Evolutionary conservation across 768 basidiomycete genomes (phyloP), one percentile per base, ranked within the genome.

Genomic region (Leccinum subtestaceum): DNA sequence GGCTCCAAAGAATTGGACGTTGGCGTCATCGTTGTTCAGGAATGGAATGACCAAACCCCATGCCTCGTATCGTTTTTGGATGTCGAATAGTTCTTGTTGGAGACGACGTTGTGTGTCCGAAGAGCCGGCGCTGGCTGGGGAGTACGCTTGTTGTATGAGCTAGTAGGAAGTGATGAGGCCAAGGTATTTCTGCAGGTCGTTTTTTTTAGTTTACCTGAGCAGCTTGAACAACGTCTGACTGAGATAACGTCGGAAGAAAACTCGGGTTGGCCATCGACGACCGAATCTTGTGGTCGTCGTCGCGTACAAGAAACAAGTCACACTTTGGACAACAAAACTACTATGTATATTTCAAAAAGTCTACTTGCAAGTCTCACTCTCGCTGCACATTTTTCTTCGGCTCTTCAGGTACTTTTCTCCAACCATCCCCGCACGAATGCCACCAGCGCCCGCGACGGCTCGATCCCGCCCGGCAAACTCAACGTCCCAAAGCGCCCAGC

Each of bases 1-100:
- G 5, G 95, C 94, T 2, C 94, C 93, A 67, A 93, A 96, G 80
- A 96, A 98, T 70, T 95, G 90, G 10, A 96, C 91, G 67, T 93
- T 93, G 54, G 81, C 80, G 72, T 95, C 89, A 27, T 78, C 74
- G 66, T 88, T 79, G 12, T 85, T 79, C 25, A 94, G 74, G 62
- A 95, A 81, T 0, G 92, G 91, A 36, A 90, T 80, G 25, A 93
- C 84, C 50, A 95, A 76, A 8, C 90, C 91, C 93, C 93, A 95
- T 3, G 91, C 90, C 65, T 91, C 89, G 56, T 82, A 85, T 53
- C 80, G 76, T 65, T 87, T 89, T 72, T 91, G 89, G 10, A 91
- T 81, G 60, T 89, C 87, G 61, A 88, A 88, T 5, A 92, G 80
- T 59, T 90, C 87, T 55, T 83, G 84, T 65, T 91, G 89, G 6